These are phyloP conservation scores for Fusarium ambrosium DNA, from an alignment of 2,329 filamentous ascomycete species.

Conservation along the genomic window DNA sequence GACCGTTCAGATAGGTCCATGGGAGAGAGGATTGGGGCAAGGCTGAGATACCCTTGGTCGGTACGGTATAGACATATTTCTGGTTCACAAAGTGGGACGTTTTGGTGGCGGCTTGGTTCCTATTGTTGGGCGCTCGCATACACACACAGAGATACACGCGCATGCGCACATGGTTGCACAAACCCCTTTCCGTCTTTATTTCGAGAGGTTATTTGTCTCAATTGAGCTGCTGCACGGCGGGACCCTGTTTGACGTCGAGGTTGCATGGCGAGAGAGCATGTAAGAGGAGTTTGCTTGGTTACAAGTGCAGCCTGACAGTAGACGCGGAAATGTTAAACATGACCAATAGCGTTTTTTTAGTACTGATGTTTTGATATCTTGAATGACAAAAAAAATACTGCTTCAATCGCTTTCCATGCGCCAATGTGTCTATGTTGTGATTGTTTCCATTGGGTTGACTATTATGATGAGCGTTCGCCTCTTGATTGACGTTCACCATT, in stretches of 20 bases:
- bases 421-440: constrained; percentile 17
- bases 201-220: constrained; percentile 15
- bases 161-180: constrained; percentile 33
- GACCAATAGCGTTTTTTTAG: constrained; percentile 23
- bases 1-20: constrained; percentile 36
- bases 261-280: constrained; percentile 31
- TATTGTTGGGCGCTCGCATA: constrained; percentile 35
- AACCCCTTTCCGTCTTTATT: constrained; percentile 30
- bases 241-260: constrained; percentile 20
- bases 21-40: constrained; percentile 38
- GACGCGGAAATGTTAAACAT: constrained; percentile 39
- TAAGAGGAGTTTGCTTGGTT: constrained; percentile 36
- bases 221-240: constrained; percentile 28
- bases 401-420: constrained; percentile 25
- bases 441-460: background rate
- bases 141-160: constrained; percentile 24
- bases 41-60: constrained; percentile 53
- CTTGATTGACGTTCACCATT: constrained; percentile 35
- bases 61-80: constrained; percentile 53
- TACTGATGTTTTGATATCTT: background rate
- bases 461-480: constrained; percentile 16
- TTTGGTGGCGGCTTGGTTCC: constrained; percentile 29
- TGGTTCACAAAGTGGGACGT: constrained; percentile 41
- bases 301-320: constrained; percentile 25
- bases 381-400: background rate